Base-by-base conservation (phyloP, 768 basidiomycete genomes). In the Amanita rubescens region DNA sequence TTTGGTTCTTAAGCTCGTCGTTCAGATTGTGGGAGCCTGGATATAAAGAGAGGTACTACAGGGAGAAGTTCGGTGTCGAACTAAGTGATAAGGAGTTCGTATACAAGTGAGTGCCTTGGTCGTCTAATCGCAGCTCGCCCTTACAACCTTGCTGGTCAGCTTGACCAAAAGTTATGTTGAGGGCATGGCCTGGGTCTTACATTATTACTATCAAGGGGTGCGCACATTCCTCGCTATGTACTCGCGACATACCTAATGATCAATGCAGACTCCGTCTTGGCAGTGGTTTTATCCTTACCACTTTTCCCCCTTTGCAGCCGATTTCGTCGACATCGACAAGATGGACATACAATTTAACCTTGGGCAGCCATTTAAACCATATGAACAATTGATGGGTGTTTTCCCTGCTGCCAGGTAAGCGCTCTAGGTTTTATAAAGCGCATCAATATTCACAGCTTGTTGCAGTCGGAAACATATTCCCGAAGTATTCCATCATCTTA, bases 201-300 rank as follows among this genome's bases (percentile, higher is more conserved):
- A 87, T 55, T 99, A 99, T 68, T 98, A 99, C 65, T 99, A 98
- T 65, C 95, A 98, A 78, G 96, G 96, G 62, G 94, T 96, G 68
- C 57, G 82, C 69, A 20, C 33, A 50, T 17, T 47, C 37, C 39
- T 4, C 50, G 19, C 55, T 14, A 39, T 20, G 19, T 55, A 12
- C 27, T 37, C 22, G 45, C 49, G 32, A 9, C n/a, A 55, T 63
- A 62, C 46, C 57, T 54, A 35, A 30, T 38, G 15, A 3, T 32
- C 51, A 24, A 53, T 34, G 35, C 44, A 87, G 91, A 82, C 90
- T 7, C 89, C 90, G 3, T 96, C 94, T 2, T 98, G 95, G 95
- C 84, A 94, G 63, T 99, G 96, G 96, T 99, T 87, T 71, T 98
- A 97, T 67, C 96, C 96, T 1, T 94, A 88, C 63, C 96, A 99